phyloP scores from a whole-genome alignment of 805 yeast genomes.

The Yarrowia bubula region DNA sequence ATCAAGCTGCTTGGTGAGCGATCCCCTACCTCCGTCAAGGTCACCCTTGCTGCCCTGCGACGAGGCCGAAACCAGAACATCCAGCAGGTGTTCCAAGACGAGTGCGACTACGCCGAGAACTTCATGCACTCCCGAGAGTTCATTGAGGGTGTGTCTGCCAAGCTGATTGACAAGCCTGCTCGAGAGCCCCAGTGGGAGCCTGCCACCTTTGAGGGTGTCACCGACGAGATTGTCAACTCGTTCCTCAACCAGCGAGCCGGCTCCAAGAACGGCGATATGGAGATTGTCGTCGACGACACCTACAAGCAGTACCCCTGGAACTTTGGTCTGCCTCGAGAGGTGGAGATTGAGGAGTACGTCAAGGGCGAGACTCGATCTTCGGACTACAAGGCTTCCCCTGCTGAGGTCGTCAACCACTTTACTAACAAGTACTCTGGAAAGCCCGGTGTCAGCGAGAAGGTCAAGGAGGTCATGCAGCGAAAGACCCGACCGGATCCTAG shows the following conservation, averaged over 20 bases:
- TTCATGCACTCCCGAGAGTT: constrained; percentile 59
- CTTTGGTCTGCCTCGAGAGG: constrained; percentile 78
- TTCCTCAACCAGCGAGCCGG: constrained; percentile 35
- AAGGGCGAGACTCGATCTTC: constrained; percentile 67
- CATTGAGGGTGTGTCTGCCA: constrained; percentile 48
- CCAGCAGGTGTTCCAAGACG: constrained; percentile 65
- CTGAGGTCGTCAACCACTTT: constrained; percentile 64
- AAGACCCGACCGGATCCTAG: constrained; percentile 50
- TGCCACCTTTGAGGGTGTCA: constrained; percentile 43
- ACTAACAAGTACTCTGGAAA: constrained; percentile 47
- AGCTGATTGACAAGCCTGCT: constrained; percentile 55
- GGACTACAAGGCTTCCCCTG: constrained; percentile 63
- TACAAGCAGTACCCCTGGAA: constrained; percentile 56
- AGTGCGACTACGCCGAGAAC: constrained; percentile 72
- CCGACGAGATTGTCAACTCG: constrained; percentile 35
- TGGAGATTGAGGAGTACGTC: constrained; percentile 61
- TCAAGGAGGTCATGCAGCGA: constrained; percentile 57
- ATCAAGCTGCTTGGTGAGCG: constrained; percentile 57
- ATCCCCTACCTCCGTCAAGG: constrained; percentile 76
- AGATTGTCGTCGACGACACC: constrained; percentile 41
- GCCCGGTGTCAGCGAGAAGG: constrained; percentile 60
- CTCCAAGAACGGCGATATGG: constrained; percentile 39
- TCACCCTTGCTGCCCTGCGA: constrained; percentile 66
- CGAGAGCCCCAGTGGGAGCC: constrained; percentile 53
- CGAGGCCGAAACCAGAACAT: constrained; percentile 58